Percentiles rank a stretch among this genome's conserved stretches.
These are phyloP conservation scores for Wallacemonas sp. DNA, from an alignment of 208 protist species.

Conservation along the genomic window DNA sequence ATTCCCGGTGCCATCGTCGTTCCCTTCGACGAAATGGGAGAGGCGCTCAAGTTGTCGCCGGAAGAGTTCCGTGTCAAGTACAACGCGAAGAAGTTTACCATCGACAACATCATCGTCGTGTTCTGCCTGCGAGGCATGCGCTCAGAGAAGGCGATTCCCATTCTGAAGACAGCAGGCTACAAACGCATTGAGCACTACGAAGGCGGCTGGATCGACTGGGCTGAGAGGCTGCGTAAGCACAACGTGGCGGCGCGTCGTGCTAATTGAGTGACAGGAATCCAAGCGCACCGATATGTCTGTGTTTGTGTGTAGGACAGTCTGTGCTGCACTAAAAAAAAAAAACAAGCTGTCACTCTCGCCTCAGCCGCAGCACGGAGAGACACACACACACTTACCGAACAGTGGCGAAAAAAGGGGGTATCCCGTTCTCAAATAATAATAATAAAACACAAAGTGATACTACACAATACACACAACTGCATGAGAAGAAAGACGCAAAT, in stretches of 20 bases:
- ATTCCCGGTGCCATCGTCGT: constrained; percentile 21
- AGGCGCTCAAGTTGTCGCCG: neutral
- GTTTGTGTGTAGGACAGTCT: too few species aligned
- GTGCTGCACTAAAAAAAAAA: too few species aligned
- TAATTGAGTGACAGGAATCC: too few species aligned
- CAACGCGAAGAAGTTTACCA: constrained; percentile 8
- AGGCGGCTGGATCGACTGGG: constrained; percentile 21
- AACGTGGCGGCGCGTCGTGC: neutral
- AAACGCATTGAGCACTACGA: neutral
- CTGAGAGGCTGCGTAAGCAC: neutral
- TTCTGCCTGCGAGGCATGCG: constrained; percentile 22
- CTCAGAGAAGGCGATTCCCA: neutral
- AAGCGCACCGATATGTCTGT: too few species aligned
- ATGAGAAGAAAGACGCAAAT: too few species aligned
- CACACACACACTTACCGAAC: too few species aligned
- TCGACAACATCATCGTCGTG: constrained; percentile 14
- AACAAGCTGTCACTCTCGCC: too few species aligned
- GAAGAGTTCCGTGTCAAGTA: constrained; percentile 5
- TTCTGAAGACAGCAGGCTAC: constrained; percentile 19
- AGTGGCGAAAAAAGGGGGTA: too few species aligned
- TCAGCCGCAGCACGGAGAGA: too few species aligned
- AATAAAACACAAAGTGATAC: too few species aligned
- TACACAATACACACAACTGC: too few species aligned
- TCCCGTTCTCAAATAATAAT: too few species aligned
- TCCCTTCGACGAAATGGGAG: constrained; percentile 7